Base-by-base conservation (phyloP, 2,329 filamentous ascomycete genomes). In the Neonectria ditissima region DNA sequence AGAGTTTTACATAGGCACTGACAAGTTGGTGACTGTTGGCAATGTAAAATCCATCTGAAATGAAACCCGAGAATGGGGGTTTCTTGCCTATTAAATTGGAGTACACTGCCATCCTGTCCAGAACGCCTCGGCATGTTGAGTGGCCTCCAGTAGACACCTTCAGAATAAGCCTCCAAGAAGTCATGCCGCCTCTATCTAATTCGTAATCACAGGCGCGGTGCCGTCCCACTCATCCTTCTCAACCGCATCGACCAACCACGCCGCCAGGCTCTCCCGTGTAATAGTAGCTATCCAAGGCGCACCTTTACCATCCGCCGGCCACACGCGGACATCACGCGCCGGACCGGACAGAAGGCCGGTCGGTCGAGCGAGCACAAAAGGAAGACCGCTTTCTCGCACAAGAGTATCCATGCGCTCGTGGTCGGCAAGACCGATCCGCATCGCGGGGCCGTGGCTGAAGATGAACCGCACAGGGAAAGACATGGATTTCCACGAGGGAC, bases 381-480 rank as follows among this genome's bases (percentile, higher is more conserved):
- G 58, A n/a, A 73, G 41, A 1, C 68, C 66, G 32, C 73, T 75
- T 18, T 66, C 55, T 4, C 78, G 78, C 1, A 84, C 74, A 66
- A 82, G 75, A 13, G 67, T 59, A 39, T 85, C 83, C 37, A 85
- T 79, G 32, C 75, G 73, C 52, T 81, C 77, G 62, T 87, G 85
- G 59, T 87, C 86, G 1, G 80, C 74, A 28, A 81, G 79, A 50
- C 81, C 81, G 30, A 80, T 74, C 20, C 68, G 75, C 80, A 86
- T 85, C 62, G 82, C 81, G 37, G 78, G 81, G 11, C 63, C 69
- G 44, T 82, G 74, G 32, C 72, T 77, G 68, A 88, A 81, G n/a
- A 86, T 63, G 34, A 79, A 59, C 16, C 80, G 77, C 66, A 86
- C 69, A 1, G 81, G 73, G 34, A 76, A 79, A 45, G 79, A 74